Evolutionary conservation across 441 rosid species (phyloP).

Genomic region (Populus hybrid): DNA sequence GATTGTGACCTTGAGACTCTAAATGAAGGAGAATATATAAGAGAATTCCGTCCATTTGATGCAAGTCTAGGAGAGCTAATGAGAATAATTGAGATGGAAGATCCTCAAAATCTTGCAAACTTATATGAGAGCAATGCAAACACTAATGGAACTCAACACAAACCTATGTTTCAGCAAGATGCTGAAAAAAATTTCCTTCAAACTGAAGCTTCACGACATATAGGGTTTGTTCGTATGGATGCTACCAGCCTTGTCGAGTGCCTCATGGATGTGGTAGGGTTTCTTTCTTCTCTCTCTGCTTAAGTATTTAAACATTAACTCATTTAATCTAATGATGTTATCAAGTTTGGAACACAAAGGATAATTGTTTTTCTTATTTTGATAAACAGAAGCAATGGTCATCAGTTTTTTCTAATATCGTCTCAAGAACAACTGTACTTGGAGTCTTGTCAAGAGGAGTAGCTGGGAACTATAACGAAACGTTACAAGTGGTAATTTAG

Average conservation of each 20-base stretch:
- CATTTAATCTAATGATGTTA: no score
- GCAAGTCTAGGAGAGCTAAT: constrained; percentile 24
- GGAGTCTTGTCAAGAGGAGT: constrained; percentile 27
- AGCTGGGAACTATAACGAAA: constrained; percentile 23
- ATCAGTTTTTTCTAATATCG: constrained; percentile 28
- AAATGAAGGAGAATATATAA: constrained; percentile 32
- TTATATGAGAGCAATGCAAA: constrained; percentile 4
- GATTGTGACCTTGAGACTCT: constrained; percentile 19
- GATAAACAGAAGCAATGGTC: constrained; percentile 37
- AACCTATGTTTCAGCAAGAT: background rate
- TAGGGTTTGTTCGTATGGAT: constrained; percentile 23
- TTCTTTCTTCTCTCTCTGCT: background rate
- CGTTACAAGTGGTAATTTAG: constrained; percentile 41
- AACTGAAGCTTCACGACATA: constrained; percentile 35
- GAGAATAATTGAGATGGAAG: constrained; percentile 27
- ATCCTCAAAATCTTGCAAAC: background rate
- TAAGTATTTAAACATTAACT: background rate
- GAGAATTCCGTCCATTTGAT: constrained; percentile 19
- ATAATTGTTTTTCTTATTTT: background rate
- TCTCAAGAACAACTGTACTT: constrained; percentile 33
- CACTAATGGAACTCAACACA: background rate
- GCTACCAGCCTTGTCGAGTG: constrained; percentile 28
- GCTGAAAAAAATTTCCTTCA: constrained; percentile 2
- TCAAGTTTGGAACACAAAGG: background rate
- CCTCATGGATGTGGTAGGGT: constrained; percentile 45